Evolutionary conservation across 1,139 yeast genomes (phyloP).

Genomic region (Protomyces inundatus): DNA sequence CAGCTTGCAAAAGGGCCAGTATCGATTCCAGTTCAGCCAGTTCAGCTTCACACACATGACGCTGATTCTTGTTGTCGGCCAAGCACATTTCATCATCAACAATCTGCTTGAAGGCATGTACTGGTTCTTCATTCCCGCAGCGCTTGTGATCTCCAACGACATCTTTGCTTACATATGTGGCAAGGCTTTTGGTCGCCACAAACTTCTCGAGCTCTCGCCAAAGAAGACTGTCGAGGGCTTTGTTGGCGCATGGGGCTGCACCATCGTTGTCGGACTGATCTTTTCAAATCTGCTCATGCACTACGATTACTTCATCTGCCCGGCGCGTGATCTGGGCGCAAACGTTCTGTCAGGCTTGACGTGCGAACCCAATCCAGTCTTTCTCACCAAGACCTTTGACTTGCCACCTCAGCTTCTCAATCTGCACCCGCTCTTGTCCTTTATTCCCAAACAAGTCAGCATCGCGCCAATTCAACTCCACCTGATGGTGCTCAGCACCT

Average conservation of each 20-base stretch:
- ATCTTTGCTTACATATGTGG: conserved; percentile 97
- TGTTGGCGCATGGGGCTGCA: conserved; percentile 95
- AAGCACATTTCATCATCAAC: conserved; percentile 86
- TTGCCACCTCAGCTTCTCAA: conserved; percentile 47
- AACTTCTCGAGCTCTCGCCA: conserved; percentile 87
- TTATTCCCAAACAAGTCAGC: conserved; percentile 45
- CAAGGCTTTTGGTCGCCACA: conserved; percentile 90
- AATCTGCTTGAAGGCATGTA: conserved; percentile 85
- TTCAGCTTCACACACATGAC: conserved; percentile 94
- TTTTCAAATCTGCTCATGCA: conserved; percentile 61
- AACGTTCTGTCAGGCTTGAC: conserved; percentile 57
- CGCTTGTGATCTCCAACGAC: conserved; percentile 88
- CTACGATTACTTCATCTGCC: conserved; percentile 78
- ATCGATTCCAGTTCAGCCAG: conserved; percentile 88
- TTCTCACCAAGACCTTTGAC: conserved; percentile 69
- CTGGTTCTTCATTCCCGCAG: conserved; percentile 86
- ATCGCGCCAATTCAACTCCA: conserved; percentile 88
- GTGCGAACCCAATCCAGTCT: conserved; percentile 85
- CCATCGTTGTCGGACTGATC: conserved; percentile 66
- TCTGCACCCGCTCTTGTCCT: conserved; percentile 48
- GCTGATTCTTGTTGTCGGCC: conserved; percentile 79
- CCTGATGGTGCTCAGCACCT: conserved; percentile 76
- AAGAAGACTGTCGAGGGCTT: conserved; percentile 97
- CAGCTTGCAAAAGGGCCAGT: conserved; percentile 81
- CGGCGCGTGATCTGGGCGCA: conserved; percentile 58